A percentile compares a stretch with the other conserved stretches of the same genome.
Conservation (phyloP, 768 basidiomycete genomes). For the Suillus variegatus region DNA sequence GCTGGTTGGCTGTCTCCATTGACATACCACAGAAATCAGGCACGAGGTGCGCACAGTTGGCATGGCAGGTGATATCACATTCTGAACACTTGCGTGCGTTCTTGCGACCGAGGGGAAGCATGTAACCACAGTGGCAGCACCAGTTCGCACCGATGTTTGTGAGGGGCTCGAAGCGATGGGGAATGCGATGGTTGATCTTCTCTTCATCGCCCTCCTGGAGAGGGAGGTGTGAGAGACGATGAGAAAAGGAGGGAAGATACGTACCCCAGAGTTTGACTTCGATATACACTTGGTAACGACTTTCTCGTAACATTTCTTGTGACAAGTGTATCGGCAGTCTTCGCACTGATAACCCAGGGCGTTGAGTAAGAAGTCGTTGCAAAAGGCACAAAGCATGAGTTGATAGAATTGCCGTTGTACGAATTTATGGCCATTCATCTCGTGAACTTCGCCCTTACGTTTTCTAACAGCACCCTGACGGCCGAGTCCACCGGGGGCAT, state of each 20-base stretch:
- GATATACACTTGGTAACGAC: slow-evolving; percentile 99
- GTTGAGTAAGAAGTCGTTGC: slow-evolving; percentile 96
- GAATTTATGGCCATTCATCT: slow-evolving; percentile 99
- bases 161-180: slow-evolving; percentile 95
- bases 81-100: slow-evolving; percentile 95
- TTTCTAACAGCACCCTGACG: slow-evolving; percentile 98
- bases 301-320: slow-evolving; percentile 98
- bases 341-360: slow-evolving; percentile 99
- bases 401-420: slow-evolving; percentile 97
- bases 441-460: slow-evolving; percentile 96
- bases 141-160: slow-evolving; percentile 98
- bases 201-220: slow-evolving; percentile 91
- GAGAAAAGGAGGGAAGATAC: slow-evolving; percentile 28
- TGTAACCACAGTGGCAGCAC: slow-evolving; percentile 99
- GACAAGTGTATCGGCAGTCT: slow-evolving; percentile 98
- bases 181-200: slow-evolving; percentile 98
- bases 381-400: slow-evolving; percentile 97
- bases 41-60: slow-evolving; percentile 95
- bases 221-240: not conserved
- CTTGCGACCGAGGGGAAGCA: slow-evolving; percentile 95
- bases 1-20: slow-evolving; percentile 96
- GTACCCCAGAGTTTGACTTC: slow-evolving; percentile 90
- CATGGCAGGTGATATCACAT: slow-evolving; percentile 96
- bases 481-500: slow-evolving; percentile 88
- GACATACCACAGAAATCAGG: slow-evolving; percentile 99